Base-by-base conservation (phyloP, 805 yeast genomes). In the Cyberlindnera lachancei region DNA sequence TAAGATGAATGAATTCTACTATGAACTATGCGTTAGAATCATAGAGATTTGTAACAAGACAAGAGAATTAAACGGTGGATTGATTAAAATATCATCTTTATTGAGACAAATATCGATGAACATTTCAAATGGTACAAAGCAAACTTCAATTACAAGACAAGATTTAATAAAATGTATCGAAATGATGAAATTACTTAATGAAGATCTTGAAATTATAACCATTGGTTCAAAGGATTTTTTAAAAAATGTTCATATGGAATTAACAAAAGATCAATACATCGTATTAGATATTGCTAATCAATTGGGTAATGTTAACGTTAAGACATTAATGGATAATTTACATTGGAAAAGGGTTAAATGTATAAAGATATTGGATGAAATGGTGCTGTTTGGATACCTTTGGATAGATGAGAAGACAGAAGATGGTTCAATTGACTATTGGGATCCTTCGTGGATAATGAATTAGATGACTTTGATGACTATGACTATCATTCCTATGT, bases 371-470 rank as follows among this genome's bases (percentile, higher is more conserved):
- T 50, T 90, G 5, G 79, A 82, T 23, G 90, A 82, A 28, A 76
- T 90, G 85, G 80, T 88, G 1, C 66, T 80, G 41, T 68, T 68
- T 31, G 96, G 97, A 4, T 64, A 86, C 33, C 59, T 90, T 11
- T 90, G 98, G 98, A 60, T 87, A 1, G 97, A 88, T 52, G n/a
- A n/a, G n/a, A n/a, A n/a, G n/a, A 58, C 69, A 31, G 21, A 34
- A 20, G 33, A 33, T n/a, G 58, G 52, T 2, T 79, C 71, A 42
- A 48, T 45, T 11, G 61, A 61, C 34, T 82, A 68, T 45, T 82
- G 90, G 90, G 84, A 76, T 40, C 85, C 88, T 1, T 68, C 83
- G 2, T 79, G 85, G 85, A 8, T 10, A n/a, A n/a, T n/a, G n/a
- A n/a, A n/a, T n/a, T n/a, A n/a, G n/a, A n/a, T n/a, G n/a, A n/a